phyloP scores from a whole-genome alignment of 805 yeast genomes.

The Ogataea trehaloabstinens region DNA sequence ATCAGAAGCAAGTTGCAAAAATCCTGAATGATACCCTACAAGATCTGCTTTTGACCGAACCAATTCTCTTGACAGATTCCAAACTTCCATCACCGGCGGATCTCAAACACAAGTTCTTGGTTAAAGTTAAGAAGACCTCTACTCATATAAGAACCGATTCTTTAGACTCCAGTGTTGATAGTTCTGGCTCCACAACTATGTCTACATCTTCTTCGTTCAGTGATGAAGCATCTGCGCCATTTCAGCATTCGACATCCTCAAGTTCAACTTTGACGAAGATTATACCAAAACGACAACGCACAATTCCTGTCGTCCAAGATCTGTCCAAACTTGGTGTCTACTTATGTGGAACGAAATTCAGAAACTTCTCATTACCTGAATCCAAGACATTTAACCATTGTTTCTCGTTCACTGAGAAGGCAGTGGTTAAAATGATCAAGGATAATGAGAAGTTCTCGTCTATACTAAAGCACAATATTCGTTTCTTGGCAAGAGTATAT shows the following conservation, averaged over 20 bases:
- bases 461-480: slow-evolving; percentile 72
- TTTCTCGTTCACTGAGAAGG: slow-evolving; percentile 81
- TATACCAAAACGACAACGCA: slow-evolving; percentile 15
- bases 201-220: slow-evolving; percentile 34
- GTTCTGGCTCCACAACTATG: slow-evolving; percentile 12
- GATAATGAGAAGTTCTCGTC: slow-evolving; percentile 56
- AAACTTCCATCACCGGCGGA: slow-evolving; percentile 70
- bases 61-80: slow-evolving; percentile 27
- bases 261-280: slow-evolving; percentile 22
- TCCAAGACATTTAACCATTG: slow-evolving; percentile 79
- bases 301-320: slow-evolving; percentile 35
- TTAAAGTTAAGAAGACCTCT: slow-evolving; percentile 69
- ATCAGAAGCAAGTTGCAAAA: slow-evolving; percentile 59
- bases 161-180: slow-evolving; percentile 4
- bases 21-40: slow-evolving; percentile 59
- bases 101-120: slow-evolving; percentile 64
- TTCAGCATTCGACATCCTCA: slow-evolving; percentile 3
- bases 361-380: slow-evolving; percentile 82
- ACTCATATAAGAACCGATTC: slow-evolving; percentile 16
- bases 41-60: slow-evolving; percentile 47
- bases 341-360: slow-evolving; percentile 70
- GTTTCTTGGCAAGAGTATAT: slow-evolving; percentile 76
- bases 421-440: slow-evolving; percentile 58
- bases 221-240: slow-evolving; percentile 22
- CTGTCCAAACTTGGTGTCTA: slow-evolving; percentile 68